phyloP scores from a whole-genome alignment of 148 eudicot species.

The Chenopodium formosanum region DNA sequence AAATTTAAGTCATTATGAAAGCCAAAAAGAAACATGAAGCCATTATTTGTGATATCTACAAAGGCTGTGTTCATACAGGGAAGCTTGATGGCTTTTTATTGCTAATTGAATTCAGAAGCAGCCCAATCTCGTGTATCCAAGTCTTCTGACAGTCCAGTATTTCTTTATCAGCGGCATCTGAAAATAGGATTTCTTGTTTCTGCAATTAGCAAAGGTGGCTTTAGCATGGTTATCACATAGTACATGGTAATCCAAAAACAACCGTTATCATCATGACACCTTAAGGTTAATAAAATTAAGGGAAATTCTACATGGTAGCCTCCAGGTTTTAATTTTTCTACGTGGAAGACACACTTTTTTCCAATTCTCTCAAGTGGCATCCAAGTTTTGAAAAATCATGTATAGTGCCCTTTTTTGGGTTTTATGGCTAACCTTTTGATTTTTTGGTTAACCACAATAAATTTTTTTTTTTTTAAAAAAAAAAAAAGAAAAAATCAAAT shows the following conservation, averaged over 20 bases:
- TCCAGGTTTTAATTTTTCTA: too few species aligned
- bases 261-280: neutral
- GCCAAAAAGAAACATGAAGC: neutral
- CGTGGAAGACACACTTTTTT: too few species aligned
- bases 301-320: too few species aligned
- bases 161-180: slow-evolving; percentile 45
- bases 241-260: neutral
- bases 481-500: too few species aligned
- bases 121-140: slow-evolving; percentile 74
- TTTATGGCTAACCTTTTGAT: too few species aligned
- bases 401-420: too few species aligned
- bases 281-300: slow-evolving; percentile 2
- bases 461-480: too few species aligned
- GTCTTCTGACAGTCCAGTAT: slow-evolving; percentile 44
- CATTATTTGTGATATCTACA: neutral
- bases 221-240: slow-evolving; percentile 8
- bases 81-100: slow-evolving; percentile 51
- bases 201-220: slow-evolving; percentile 27
- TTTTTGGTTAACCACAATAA: too few species aligned
- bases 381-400: too few species aligned
- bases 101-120: slow-evolving; percentile 56
- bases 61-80: slow-evolving; percentile 41
- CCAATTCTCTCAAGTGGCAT: too few species aligned
- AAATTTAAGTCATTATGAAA: slow-evolving; percentile 15
- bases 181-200: slow-evolving; percentile 44